Percentiles rank a stretch among this genome's conserved stretches.
Evolutionary conservation across 345 rosid genomes (phyloP).

Genomic region (Hevea brasiliensis): DNA sequence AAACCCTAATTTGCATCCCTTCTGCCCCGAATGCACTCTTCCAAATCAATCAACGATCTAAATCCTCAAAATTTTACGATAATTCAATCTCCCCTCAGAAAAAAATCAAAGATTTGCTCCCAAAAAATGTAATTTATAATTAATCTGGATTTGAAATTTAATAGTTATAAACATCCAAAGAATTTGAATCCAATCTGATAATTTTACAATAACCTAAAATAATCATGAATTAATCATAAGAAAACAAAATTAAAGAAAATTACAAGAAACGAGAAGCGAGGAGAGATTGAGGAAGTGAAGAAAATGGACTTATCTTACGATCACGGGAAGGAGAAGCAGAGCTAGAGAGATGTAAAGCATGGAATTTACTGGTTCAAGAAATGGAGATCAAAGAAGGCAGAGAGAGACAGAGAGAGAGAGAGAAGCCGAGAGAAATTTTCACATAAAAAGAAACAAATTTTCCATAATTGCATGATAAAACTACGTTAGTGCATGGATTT

Average conservation of each 20-base stretch:
- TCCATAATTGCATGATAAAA: too few relatives aligned
- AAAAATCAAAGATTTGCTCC: neutral
- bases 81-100: neutral
- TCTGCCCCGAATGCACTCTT: neutral
- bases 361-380: neutral
- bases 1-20: slow-evolving; percentile 13
- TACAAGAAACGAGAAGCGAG: too few relatives aligned
- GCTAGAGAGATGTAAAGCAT: neutral
- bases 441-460: too few relatives aligned
- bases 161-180: neutral
- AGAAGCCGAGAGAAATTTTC: too few relatives aligned
- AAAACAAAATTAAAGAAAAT: too few relatives aligned
- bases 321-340: too few relatives aligned
- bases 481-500: too few relatives aligned
- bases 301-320: too few relatives aligned
- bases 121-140: too few relatives aligned
- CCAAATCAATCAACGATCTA: neutral
- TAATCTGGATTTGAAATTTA: neutral
- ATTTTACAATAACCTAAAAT: too few relatives aligned
- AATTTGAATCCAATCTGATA: slow-evolving; percentile 5
- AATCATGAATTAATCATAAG: too few relatives aligned
- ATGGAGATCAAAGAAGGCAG: neutral
- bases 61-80: neutral
- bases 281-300: too few relatives aligned
- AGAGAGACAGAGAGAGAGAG: neutral